Base-by-base conservation (phyloP, 2,329 filamentous ascomycete genomes). In the Coniochaeta sp. region DNA sequence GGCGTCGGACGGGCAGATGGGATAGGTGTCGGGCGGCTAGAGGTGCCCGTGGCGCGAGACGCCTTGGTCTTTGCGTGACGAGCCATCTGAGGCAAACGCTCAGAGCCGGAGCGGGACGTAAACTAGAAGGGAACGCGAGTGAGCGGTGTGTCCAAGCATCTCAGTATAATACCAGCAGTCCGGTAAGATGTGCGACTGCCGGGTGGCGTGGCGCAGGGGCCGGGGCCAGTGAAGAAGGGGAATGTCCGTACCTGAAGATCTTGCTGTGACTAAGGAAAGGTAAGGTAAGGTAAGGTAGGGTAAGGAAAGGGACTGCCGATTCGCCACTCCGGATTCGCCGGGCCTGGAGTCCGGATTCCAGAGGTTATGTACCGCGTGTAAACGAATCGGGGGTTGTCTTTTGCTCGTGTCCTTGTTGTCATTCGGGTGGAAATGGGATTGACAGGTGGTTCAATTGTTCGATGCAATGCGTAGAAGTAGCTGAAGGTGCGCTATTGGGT, bases 21-120 rank as follows among this genome's bases (percentile, higher is more conserved):
- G 1, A 56, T n/a, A n/a, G n/a, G n/a, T n/a, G n/a, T n/a, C n/a
- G n/a, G n/a, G n/a, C n/a, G 52, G 2, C 62, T 54, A 27, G 56
- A 49, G 16, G 55, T 54, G 33, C 56, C 58, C 6, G 60, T 50
- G 54, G 64, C 61, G 49, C 70, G 64, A 26, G 71, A 64, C 22
- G 61, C 57, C 58, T 67, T 67, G 31, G 59, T 63, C 7, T 55
- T 57, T 9, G 63, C 56, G 54, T 61, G 57, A 30, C 61, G 61
- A 52, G 52, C 38, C 59, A 61, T 61, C 12, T 22, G 18, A n/a
- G 12, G n/a, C 20, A 22, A 26, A 10, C 4, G 8, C 22, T 6
- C 38, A 14, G 38, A 6, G 22, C 10, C 14, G 18, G 18, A 14
- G 12, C 10, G 13, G 22, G 33, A 38, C 10, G n/a, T n/a, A n/a